Evolutionary conservation across 805 yeast species (phyloP).

Genomic region (Pichia californica): DNA sequence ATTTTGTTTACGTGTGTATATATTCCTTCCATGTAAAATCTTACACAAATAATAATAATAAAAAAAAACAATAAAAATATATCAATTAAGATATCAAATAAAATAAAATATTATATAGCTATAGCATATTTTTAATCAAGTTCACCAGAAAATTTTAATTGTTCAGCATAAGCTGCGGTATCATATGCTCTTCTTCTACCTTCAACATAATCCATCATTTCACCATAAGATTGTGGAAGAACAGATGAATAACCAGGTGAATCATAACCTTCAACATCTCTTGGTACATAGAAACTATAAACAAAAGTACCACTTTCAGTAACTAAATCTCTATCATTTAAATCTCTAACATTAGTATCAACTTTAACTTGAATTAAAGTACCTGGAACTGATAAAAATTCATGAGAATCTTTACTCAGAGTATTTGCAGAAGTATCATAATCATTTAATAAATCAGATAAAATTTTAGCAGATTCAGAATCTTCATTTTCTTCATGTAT

Average conservation of each 20-base stretch:
- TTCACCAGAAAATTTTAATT: constrained; percentile 29
- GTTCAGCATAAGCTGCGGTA: constrained; percentile 61
- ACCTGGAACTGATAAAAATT: constrained; percentile 70
- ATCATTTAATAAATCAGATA: constrained; percentile 31
- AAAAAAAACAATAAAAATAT: too few relatives aligned
- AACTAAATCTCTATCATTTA: constrained; percentile 45
- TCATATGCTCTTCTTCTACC: constrained; percentile 87
- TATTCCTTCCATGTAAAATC: too few relatives aligned
- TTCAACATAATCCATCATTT: constrained; percentile 86
- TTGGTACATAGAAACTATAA: constrained; percentile 81
- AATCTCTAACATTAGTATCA: constrained; percentile 66
- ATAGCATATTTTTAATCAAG: too few relatives aligned
- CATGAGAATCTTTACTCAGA: constrained; percentile 43
- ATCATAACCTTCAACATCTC: constrained; percentile 36
- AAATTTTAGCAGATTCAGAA: constrained; percentile 19
- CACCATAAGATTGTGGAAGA: constrained; percentile 80
- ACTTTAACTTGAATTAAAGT: constrained; percentile 87
- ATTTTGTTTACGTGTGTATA: too few relatives aligned
- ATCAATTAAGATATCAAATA: too few relatives aligned
- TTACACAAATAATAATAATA: too few relatives aligned
- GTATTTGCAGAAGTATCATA: constrained; percentile 56
- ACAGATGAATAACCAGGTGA: constrained; percentile 66
- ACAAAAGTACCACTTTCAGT: constrained; percentile 83
- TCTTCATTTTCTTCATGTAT: constrained; percentile 36
- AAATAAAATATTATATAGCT: too few relatives aligned